phyloP scores from a whole-genome alignment of 345 rosid genomes.

The Citrus sinensis region DNA sequence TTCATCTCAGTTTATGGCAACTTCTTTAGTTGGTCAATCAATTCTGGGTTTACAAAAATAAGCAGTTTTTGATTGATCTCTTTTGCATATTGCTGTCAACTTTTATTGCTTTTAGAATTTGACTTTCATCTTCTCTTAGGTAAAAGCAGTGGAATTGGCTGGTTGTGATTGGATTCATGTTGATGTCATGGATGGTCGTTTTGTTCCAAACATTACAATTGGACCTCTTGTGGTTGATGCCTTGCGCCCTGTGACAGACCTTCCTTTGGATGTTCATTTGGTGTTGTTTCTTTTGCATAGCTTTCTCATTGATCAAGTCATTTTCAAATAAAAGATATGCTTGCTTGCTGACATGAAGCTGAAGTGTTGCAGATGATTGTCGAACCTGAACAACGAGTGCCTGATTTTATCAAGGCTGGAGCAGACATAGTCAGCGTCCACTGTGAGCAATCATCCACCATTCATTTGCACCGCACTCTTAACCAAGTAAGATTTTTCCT shows the following conservation, averaged over 20 bases:
- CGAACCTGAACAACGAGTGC: conserved; percentile 89
- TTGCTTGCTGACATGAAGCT: conserved; percentile 18
- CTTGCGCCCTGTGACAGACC: conserved; percentile 90
- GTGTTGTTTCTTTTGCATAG: conserved; percentile 34
- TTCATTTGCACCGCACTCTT: conserved; percentile 93
- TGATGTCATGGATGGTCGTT: conserved; percentile 98
- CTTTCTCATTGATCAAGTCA: neutral
- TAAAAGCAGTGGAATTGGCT: conserved; percentile 85
- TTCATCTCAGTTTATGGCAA: neutral
- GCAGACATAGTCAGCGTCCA: conserved; percentile 98
- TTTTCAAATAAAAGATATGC: neutral
- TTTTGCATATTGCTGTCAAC: neutral
- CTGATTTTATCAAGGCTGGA: conserved; percentile 98
- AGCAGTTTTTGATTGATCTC: neutral
- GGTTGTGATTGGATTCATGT: conserved; percentile 98
- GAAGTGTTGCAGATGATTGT: conserved; percentile 75
- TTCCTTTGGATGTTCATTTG: conserved; percentile 97
- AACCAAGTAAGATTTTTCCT: conserved; percentile 46
- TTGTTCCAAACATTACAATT: conserved; percentile 97
- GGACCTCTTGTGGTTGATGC: conserved; percentile 97
- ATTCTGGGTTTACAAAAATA: neutral
- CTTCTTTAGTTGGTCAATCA: neutral
- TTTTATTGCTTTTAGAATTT: conserved; percentile 7
- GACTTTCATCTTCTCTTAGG: conserved; percentile 41
- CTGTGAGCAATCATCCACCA: conserved; percentile 91